Base-by-base conservation (phyloP, 306 rosid species). In the Fragaria vesca region DNA sequence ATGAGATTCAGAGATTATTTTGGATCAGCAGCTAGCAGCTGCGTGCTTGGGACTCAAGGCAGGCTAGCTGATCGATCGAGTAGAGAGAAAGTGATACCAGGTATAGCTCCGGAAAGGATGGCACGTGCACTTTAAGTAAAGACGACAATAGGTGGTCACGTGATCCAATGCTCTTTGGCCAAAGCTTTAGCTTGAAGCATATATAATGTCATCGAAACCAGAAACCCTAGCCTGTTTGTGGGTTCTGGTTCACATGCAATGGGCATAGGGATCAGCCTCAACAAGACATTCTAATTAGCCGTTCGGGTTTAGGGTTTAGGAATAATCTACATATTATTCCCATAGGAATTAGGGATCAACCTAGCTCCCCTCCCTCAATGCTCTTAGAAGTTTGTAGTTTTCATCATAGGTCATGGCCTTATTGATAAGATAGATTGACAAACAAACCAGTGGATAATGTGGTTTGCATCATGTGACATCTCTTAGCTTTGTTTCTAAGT, bases 61-160 rank as follows among this genome's bases (percentile, higher is more conserved):
- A 86, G 43, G 4, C 21, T 21, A 26, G 3, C 48, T 20, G 5
- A 11, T 34, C 21, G 46, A 66, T 66, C 71, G 77, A 6, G 62
- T 3, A 32, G 74, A 66, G n/a, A 17, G 62, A 50, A 40, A 72
- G 52, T 11, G 36, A 42, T 5, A 40, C 24, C 8, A 58, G 67
- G 51, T 34, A 46, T 17, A 47, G 66, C 28, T 73, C 69, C 71
- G 66, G 68, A 80, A 78, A 72, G 78, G 77, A 45, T 38, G 74
- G 89, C 89, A 81, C 79, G 86, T 86, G 83, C 83, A 77, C 79
- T 80, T 81, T 71, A 87, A 90, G 93, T 82, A 79, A 89, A 81
- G 84, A 52, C 75, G 36, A 78, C 42, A 72, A 63, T 24, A 46
- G 55, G 66, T 51, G 45, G 38, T 82, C 89, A 87, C 85, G 83